Percentiles rank a stretch among this genome's conserved stretches.
Conservation (phyloP, 306 rosid species). For the Geum urbanum region DNA sequence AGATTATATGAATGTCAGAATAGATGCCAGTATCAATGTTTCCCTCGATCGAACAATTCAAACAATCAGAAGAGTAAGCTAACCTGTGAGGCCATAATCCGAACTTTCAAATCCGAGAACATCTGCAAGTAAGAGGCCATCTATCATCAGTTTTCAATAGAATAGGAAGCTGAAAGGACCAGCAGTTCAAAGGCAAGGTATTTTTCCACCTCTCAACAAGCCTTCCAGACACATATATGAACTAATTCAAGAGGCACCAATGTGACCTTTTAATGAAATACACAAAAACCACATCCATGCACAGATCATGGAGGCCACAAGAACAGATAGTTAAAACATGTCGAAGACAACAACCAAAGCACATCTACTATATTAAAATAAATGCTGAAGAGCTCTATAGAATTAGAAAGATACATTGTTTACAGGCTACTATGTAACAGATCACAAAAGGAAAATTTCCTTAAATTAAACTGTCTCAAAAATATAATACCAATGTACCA, state of each 20-base stretch:
- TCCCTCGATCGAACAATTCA: neutral
- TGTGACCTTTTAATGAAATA: neutral
- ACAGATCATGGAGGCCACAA: neutral
- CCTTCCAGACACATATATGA: neutral
- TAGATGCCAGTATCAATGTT: neutral
- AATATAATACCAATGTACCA: neutral
- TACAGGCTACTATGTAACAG: neutral
- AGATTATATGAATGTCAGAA: neutral
- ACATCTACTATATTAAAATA: neutral
- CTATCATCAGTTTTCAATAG: neutral
- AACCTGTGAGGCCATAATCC: constrained; percentile 55
- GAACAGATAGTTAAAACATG: neutral
- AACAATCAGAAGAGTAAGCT: constrained; percentile 17
- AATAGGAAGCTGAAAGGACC: neutral
- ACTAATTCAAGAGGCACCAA: neutral
- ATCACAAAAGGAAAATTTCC: neutral
- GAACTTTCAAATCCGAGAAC: constrained; percentile 51
- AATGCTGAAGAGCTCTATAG: neutral
- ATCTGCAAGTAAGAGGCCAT: constrained; percentile 34
- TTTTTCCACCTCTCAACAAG: neutral
- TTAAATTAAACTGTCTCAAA: neutral
- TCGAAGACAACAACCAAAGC: neutral
- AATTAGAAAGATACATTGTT: neutral
- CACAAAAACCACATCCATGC: neutral
- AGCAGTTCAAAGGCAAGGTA: neutral